Conservation (phyloP, 768 basidiomycete genomes). For the Tylopilus felleus region DNA sequence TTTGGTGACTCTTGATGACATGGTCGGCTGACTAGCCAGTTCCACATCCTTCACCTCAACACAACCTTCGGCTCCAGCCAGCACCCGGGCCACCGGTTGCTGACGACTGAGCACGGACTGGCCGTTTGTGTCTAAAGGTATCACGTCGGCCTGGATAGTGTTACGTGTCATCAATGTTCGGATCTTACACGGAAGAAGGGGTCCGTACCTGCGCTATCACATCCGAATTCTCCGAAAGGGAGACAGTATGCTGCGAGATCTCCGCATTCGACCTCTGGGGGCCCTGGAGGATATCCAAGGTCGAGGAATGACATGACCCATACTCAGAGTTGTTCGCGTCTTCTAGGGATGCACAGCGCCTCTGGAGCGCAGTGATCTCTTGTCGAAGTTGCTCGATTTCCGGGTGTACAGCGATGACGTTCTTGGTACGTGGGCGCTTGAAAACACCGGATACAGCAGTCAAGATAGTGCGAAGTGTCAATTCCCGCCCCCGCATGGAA, state of each 20-base stretch:
- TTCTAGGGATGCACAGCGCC: slow-evolving; percentile 1
- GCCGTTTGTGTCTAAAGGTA: not conserved
- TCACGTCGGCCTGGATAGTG: not conserved
- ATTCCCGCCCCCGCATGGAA: not conserved
- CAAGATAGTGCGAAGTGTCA: not conserved
- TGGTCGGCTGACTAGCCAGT: not conserved
- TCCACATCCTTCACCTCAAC: too few species aligned
- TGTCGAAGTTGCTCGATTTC: slow-evolving; percentile 2
- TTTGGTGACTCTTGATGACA: not conserved
- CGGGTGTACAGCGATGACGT: not conserved
- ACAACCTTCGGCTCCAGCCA: not conserved
- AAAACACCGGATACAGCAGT: not conserved
- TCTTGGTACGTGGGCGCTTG: not conserved
- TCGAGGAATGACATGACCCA: not conserved
- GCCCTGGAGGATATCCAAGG: not conserved
- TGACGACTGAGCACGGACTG: too few species aligned
- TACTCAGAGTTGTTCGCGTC: not conserved
- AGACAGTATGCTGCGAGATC: not conserved
- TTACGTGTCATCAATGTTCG: not conserved
- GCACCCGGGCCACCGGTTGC: too few species aligned
- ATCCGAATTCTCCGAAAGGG: not conserved
- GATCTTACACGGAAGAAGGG: not conserved
- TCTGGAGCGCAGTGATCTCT: not conserved
- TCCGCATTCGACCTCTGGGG: not conserved
- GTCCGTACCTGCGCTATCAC: not conserved